These are phyloP conservation scores for Leishmania gerbilli DNA, from an alignment of 208 protist species.

Conservation along the genomic window DNA sequence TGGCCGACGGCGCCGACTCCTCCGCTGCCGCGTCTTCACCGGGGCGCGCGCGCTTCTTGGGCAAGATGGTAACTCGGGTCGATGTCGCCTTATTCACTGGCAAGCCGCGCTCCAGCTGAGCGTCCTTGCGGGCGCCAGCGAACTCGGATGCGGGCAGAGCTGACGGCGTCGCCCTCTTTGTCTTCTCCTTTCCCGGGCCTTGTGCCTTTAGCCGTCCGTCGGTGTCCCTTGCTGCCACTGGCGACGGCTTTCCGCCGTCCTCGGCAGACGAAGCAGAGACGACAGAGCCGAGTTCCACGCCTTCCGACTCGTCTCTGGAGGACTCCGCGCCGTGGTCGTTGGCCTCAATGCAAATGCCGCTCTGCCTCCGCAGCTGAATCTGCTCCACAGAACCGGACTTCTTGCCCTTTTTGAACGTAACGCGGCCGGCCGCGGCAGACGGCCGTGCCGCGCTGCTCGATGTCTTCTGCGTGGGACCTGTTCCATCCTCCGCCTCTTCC, in stretches of 20 bases:
- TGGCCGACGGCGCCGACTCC: neutral
- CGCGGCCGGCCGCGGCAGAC: constrained; percentile 16
- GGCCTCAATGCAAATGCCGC: constrained; percentile 38
- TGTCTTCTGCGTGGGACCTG: neutral
- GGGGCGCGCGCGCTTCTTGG: constrained; percentile 20
- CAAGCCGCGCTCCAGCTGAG: neutral
- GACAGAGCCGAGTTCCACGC: constrained; percentile 7
- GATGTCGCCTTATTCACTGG: constrained; percentile 15
- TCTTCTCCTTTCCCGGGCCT: neutral
- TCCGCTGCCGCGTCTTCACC: neutral
- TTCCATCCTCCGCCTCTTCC: neutral
- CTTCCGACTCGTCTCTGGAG: constrained; percentile 18
- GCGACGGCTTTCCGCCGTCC: neutral
- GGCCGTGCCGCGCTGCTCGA: neutral
- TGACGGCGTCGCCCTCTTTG: neutral
- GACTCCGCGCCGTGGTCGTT: constrained; percentile 7
- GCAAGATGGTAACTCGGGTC: constrained; percentile 31
- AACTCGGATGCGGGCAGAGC: constrained; percentile 11
- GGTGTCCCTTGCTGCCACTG: neutral
- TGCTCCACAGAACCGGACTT: constrained; percentile 37
- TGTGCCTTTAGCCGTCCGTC: neutral
- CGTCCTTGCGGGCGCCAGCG: constrained; percentile 19
- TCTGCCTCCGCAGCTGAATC: constrained; percentile 50
- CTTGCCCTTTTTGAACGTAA: constrained; percentile 26
- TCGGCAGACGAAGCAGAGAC: constrained; percentile 12